Evolutionary conservation across 2,329 filamentous ascomycete genomes (phyloP).

Genomic region (Rhytidhysteron rufulum): DNA sequence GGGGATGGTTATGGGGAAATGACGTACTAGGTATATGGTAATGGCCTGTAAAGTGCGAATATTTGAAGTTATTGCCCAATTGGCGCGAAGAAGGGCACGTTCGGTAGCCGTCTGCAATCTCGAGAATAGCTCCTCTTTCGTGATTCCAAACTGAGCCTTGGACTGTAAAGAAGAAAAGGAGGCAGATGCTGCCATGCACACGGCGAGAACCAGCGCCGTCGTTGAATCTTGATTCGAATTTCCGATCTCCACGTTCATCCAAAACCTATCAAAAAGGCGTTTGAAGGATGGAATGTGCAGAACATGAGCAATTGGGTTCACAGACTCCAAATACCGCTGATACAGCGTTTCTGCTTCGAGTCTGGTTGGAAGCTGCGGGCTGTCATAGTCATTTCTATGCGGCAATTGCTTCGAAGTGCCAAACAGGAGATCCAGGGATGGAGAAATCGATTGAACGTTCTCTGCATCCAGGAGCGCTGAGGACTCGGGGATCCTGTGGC

Average conservation of each 20-base stretch:
- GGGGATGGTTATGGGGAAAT: neutral
- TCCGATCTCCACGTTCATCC: constrained; percentile 34
- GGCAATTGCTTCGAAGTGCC: constrained; percentile 26
- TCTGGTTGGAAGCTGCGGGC: constrained; percentile 30
- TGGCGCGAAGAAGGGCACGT: constrained; percentile 30
- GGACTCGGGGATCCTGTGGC: constrained; percentile 33
- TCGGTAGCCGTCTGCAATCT: constrained; percentile 35
- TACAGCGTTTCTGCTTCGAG: constrained; percentile 32
- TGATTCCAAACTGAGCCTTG: constrained; percentile 37
- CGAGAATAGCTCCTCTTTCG: constrained; percentile 33
- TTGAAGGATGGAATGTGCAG: constrained; percentile 35
- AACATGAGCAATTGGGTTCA: constrained; percentile 36
- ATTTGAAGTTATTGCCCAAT: constrained; percentile 37
- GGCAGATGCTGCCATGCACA: constrained; percentile 35
- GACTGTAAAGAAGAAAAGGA: constrained; percentile 34
- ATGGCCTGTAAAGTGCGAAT: constrained; percentile 35
- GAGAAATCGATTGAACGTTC: constrained; percentile 35
- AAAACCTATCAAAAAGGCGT: constrained; percentile 34
- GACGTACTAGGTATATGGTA: constrained; percentile 32
- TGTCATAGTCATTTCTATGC: constrained; percentile 24
- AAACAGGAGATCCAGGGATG: constrained; percentile 30
- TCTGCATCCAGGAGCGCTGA: constrained; percentile 32
- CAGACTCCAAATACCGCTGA: constrained; percentile 32
- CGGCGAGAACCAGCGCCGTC: constrained; percentile 32
- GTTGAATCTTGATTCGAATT: constrained; percentile 33